Percentiles rank a stretch among this genome's conserved stretches.
phyloP scores from a whole-genome alignment of 2,329 filamentous ascomycete species.

The Penicillium sp. region DNA sequence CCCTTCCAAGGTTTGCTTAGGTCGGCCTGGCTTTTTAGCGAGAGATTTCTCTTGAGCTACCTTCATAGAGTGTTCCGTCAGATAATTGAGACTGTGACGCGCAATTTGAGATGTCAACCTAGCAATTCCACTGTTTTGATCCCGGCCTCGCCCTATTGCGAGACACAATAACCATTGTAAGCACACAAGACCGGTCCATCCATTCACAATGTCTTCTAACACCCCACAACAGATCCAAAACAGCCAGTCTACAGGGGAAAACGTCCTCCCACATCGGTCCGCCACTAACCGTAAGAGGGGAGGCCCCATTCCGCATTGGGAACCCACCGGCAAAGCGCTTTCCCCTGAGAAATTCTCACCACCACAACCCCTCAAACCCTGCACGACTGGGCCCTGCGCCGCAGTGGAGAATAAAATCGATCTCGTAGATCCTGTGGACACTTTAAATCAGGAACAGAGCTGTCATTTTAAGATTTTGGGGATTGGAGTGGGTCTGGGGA shows the following conservation, averaged over 20 bases:
- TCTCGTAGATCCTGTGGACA: constrained; percentile 12
- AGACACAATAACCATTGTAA: not conserved
- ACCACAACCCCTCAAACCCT: not conserved
- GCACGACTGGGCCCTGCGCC: constrained; percentile 2
- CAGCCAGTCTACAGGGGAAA: not conserved
- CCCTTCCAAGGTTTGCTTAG: no score
- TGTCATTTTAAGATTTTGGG: constrained; percentile 9
- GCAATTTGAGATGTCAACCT: no score
- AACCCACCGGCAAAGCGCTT: constrained; percentile 16
- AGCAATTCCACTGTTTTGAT: no score
- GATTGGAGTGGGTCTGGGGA: constrained; percentile 12
- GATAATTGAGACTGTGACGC: no score
- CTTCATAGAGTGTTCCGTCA: no score
- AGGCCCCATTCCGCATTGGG: constrained; percentile 7
- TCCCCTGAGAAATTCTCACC: constrained; percentile 2
- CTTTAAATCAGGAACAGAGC: constrained; percentile 2
- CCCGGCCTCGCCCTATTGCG: no score
- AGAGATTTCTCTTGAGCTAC: no score
- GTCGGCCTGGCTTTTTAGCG: no score
- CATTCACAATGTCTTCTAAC: not conserved
- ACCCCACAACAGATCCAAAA: not conserved
- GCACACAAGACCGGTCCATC: not conserved
- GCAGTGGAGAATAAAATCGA: constrained; percentile 6
- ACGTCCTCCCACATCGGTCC: constrained; percentile 2
- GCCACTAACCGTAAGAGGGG: not conserved